Evolutionary conservation across 1,139 yeast genomes (phyloP), one percentile per base, ranked within the genome.

Genomic region (Candida buenavistaensis): DNA sequence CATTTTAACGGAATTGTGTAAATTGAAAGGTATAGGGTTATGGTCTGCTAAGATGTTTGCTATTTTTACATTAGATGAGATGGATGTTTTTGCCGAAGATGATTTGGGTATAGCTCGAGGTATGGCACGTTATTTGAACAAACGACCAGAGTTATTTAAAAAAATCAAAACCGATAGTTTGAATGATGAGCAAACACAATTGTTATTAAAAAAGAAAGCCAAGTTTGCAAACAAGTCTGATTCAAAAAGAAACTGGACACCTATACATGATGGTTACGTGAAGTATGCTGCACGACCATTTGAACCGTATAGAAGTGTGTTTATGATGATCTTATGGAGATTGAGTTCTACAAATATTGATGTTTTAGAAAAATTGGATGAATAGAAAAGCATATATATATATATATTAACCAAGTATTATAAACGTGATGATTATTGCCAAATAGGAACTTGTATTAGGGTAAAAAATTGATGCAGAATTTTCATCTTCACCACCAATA

Each of bases 21-120:
- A 51, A 25, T 63, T 88, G 37, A 85, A 87, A 51, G 97, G 97
- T 0, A 75, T 89, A 22, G 97, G 97, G 0, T 75, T 79, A 1
- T 89, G 97, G 97, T 80, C 90, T 7, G 94, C 95, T 0, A 85
- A 83, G 39, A 89, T 89, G 96, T 89, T 88, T 59, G 62, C 84
- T 12, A 55, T 82, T 14, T 87, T 88, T 52, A 83, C 85, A 0
- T 60, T 89, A 30, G 72, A 72, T 21, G 72, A 85, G 40, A 54
- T 75, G 53, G 82, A 89, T 52, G 77, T 86, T 0, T 86, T 87
- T 56, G 84, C 94, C 2, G 67, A 77, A 10, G 89, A 82, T 23
- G 97, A 90, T 59, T 63, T 89, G 36, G 97, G 96, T 1, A 75
- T 89, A 2, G 90, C 92, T 25, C 65, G 95, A 45, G 97, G 97